Evolutionary conservation across 2,329 filamentous ascomycete genomes (phyloP).

Genomic region (Polychaeton citri): DNA sequence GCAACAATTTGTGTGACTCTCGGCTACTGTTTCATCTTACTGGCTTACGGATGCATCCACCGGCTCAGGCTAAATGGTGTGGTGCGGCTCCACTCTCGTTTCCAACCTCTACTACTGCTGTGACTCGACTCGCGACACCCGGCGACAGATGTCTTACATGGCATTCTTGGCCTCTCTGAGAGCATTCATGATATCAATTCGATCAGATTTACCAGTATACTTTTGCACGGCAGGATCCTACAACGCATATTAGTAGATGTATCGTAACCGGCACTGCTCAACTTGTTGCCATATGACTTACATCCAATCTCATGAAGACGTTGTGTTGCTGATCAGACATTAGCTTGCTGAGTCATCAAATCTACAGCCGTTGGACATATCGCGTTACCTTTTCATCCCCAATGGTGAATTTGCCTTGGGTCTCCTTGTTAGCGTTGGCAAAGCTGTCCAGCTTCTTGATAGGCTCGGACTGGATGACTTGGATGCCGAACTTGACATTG

Average conservation of each 20-base stretch:
- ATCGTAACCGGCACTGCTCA: not conserved
- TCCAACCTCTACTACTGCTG: too few relatives aligned
- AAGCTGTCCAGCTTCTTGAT: slow-evolving; percentile 67
- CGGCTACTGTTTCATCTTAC: too few relatives aligned
- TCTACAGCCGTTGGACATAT: not conserved
- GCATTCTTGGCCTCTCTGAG: slow-evolving; percentile 81
- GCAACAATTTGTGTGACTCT: too few relatives aligned
- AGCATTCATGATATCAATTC: slow-evolving; percentile 71
- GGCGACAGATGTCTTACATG: too few relatives aligned
- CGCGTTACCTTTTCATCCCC: slow-evolving; percentile 76
- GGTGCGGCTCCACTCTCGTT: too few relatives aligned
- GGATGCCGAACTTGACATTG: slow-evolving; percentile 78
- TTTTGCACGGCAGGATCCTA: slow-evolving; percentile 76
- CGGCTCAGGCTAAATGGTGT: too few relatives aligned
- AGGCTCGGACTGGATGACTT: slow-evolving; percentile 59
- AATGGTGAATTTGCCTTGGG: slow-evolving; percentile 92
- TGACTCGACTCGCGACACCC: too few relatives aligned
- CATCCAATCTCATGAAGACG: slow-evolving; percentile 83
- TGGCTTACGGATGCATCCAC: too few relatives aligned
- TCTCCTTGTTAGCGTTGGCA: slow-evolving; percentile 68
- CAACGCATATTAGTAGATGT: too few relatives aligned
- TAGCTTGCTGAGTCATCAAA: not conserved
- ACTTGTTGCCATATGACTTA: slow-evolving; percentile 38
- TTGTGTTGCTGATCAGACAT: slow-evolving; percentile 58
- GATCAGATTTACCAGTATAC: slow-evolving; percentile 65